Evolutionary conservation across 2,329 filamentous ascomycete genomes (phyloP).

Genomic region (Fusarium algeriense): DNA sequence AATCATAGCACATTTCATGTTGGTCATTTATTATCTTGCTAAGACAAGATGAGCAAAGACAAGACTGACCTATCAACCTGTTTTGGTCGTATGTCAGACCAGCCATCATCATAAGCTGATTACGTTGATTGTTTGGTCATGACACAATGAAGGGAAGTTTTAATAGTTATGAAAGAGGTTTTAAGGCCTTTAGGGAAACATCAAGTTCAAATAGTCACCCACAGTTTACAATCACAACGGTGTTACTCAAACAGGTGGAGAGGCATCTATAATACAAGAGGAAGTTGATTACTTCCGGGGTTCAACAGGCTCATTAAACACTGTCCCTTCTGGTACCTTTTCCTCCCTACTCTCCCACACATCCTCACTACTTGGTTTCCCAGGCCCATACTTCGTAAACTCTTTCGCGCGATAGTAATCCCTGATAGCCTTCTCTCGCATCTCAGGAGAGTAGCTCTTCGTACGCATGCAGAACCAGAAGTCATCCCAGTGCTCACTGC

Average conservation of each 20-base stretch:
- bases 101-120: no score
- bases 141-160: background rate
- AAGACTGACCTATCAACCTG: background rate
- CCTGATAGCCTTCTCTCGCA: constrained; percentile 72
- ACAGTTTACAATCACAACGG: background rate
- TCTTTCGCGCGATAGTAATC: constrained; percentile 77
- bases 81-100: background rate
- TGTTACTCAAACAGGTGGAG: background rate
- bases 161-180: background rate
- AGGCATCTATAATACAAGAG: constrained; percentile 8
- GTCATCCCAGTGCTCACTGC: constrained; percentile 88
- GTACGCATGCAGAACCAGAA: constrained; percentile 99
- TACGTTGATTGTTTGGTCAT: background rate
- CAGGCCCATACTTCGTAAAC: constrained; percentile 72
- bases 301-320: constrained; percentile 59
- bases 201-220: background rate
- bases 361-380: constrained; percentile 83
- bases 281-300: constrained; percentile 15
- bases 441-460: constrained; percentile 69
- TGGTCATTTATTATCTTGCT: no score
- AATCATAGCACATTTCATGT: no score
- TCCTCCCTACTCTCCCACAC: constrained; percentile 83
- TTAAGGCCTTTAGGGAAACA: no score
- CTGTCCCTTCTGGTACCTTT: constrained; percentile 64
- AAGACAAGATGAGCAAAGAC: background rate